Conservation (phyloP, 768 basidiomycete genomes). For the Gloeostereum incarnatum region DNA sequence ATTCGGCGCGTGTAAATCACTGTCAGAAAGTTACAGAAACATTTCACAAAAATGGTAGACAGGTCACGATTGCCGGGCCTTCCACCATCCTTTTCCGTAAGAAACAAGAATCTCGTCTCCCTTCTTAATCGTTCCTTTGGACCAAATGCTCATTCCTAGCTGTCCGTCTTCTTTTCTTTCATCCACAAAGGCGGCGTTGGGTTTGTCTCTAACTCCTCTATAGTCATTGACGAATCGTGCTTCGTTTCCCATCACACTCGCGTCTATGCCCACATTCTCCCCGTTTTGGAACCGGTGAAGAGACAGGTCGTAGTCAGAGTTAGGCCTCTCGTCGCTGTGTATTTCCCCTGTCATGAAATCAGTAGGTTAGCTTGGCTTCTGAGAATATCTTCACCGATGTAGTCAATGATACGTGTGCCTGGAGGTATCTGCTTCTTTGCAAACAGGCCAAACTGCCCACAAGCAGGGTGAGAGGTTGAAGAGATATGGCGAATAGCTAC, state of each 20-base stretch:
- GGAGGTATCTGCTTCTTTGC: slow-evolving; percentile 62
- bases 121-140: slow-evolving; percentile 51
- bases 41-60: no score
- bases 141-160: slow-evolving; percentile 73
- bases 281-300: slow-evolving; percentile 53
- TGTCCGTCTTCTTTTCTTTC: slow-evolving; percentile 43
- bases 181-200: slow-evolving; percentile 68
- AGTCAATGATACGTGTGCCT: slow-evolving; percentile 65
- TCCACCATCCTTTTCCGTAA: slow-evolving; percentile 88
- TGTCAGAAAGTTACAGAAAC: no score
- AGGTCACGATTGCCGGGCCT: slow-evolving; percentile 34
- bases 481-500: slow-evolving; percentile 53
- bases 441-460: slow-evolving; percentile 76
- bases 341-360: slow-evolving; percentile 47
- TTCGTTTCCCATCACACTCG: slow-evolving; percentile 70
- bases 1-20: no score
- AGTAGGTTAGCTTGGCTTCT: background rate
- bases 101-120: slow-evolving; percentile 83
- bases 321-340: slow-evolving; percentile 64
- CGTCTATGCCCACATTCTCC: slow-evolving; percentile 70
- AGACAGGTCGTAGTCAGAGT: slow-evolving; percentile 85
- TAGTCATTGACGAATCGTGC: slow-evolving; percentile 89
- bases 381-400: slow-evolving; percentile 32
- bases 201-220: slow-evolving; percentile 58
- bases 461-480: slow-evolving; percentile 58